Base-by-base conservation (phyloP, 176 grass and related monocot genomes). In the Puccinellia tenuiflora region DNA sequence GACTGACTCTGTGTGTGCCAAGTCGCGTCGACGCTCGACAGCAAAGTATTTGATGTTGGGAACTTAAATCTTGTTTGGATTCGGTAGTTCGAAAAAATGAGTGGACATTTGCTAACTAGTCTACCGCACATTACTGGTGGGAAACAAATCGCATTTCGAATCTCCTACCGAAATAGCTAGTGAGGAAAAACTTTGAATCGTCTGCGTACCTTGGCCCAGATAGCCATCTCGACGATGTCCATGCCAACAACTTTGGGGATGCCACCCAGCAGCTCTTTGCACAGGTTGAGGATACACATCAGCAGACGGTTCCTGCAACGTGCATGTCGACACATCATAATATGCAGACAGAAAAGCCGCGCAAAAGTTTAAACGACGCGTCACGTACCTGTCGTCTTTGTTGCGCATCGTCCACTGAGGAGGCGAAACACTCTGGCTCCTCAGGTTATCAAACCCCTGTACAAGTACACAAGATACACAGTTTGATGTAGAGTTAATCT, bases 341-440 rank as follows among this genome's bases (percentile, higher is more conserved):
- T 0, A 59, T 38, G n/a, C 46, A n/a, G 13, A 7, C 46, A 2
- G 15, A 45, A 43, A 34, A 4, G 46, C 14, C 46, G 46, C 5
- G 46, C 46, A 17, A 48, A 48, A 48, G 4, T 48, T 15, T 48
- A 17, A 17, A 48, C 46, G 4, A 68, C 51, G 12, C 33, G 20
- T 78, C 83, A 97, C n/a, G n/a, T n/a, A n/a, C 95, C 92, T 98
- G 80, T 95, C 96, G 26, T 95, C 96, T 54, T 93, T 98, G 85
- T 98, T 98, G 33, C 91, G 91, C 96, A 98, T 90, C 6, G 91
- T 95, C 96, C 96, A 98, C 76, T 98, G 96, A 16, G 96, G 89
- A 63, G 95, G 95, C 9, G 90, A 86, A 1, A 95, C 87, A 52
- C 92, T 98, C 87, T 98, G 90, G 80, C 76, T 95, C 86, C 87